These are phyloP conservation scores for Scleroderma bovista DNA, from an alignment of 768 basidiomycete genomes.

Conservation along the genomic window DNA sequence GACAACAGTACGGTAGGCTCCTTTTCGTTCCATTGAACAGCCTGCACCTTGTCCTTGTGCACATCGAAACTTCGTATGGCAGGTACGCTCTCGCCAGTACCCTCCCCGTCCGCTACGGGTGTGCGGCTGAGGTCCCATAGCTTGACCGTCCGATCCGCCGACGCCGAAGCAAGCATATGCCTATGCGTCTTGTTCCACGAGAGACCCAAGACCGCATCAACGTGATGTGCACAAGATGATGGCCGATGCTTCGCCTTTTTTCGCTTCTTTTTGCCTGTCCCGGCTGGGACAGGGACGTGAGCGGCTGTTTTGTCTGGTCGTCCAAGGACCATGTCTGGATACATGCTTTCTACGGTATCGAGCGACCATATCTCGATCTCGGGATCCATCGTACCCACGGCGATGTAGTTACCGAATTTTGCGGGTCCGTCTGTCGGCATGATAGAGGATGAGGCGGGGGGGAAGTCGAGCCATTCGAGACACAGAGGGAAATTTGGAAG, in stretches of 20 bases:
- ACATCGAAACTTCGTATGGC: slow-evolving; percentile 83
- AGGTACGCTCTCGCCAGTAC: slow-evolving; percentile 32
- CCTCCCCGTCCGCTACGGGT: slow-evolving; percentile 44
- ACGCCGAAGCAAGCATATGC: slow-evolving; percentile 88
- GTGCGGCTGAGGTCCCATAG: slow-evolving; percentile 89
- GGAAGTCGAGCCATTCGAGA: slow-evolving; percentile 98
- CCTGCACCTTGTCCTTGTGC: slow-evolving; percentile 93
- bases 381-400: slow-evolving; percentile 94
- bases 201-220: slow-evolving; percentile 88
- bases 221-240: slow-evolving; percentile 66
- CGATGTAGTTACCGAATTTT: slow-evolving; percentile 80
- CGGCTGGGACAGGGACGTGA: slow-evolving; percentile 70
- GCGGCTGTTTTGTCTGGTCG: slow-evolving; percentile 79
- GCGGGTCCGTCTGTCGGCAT: slow-evolving; percentile 26
- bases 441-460: slow-evolving; percentile 51
- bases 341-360: slow-evolving; percentile 89
- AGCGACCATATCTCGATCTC: slow-evolving; percentile 99
- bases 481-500: slow-evolving; percentile 96
- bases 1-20: slow-evolving; percentile 89
- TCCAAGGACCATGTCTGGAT: slow-evolving; percentile 88
- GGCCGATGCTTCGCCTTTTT: slow-evolving; percentile 74
- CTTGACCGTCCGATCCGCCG: slow-evolving; percentile 94
- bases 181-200: slow-evolving; percentile 90
- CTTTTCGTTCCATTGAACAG: slow-evolving; percentile 89
- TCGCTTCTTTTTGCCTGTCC: slow-evolving; percentile 96